These are phyloP conservation scores for Phialemonium atrogriseum DNA, from an alignment of 2,329 filamentous ascomycete genomes.

Conservation along the genomic window DNA sequence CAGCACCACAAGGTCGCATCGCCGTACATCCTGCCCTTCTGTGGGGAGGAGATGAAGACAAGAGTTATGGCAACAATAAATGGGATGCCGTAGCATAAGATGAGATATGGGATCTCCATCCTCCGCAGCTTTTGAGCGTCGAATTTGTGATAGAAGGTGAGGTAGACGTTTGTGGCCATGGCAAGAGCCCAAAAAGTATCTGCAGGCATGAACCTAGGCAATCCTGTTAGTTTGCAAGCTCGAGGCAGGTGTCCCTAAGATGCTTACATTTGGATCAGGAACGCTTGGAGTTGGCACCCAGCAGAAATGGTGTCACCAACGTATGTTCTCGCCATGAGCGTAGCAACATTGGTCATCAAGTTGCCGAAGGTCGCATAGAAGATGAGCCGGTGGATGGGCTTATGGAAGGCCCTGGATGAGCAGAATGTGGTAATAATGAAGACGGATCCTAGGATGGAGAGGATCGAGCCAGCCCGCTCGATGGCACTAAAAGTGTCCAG, in stretches of 20 bases:
- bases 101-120: constrained; percentile 64
- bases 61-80: constrained; percentile 60
- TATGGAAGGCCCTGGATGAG: constrained; percentile 62
- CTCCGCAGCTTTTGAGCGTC: constrained; percentile 53
- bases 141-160: constrained; percentile 72
- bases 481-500: constrained; percentile 49
- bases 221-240: constrained; percentile 6
- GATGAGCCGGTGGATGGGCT: constrained; percentile 78
- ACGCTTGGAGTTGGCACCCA: constrained; percentile 65
- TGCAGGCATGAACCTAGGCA: constrained; percentile 65
- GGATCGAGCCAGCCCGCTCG: constrained; percentile 59
- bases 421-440: constrained; percentile 68
- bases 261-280: constrained; percentile 73
- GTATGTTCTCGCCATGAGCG: constrained; percentile 60
- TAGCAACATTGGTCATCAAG: constrained; percentile 67
- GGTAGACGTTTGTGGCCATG: constrained; percentile 78
- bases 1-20: constrained; percentile 77
- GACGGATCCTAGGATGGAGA: constrained; percentile 62
- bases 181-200: constrained; percentile 70
- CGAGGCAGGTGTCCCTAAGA: neutral
- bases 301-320: constrained; percentile 37
- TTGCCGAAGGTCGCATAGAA: constrained; percentile 83
- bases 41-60: constrained; percentile 50
- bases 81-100: constrained; percentile 65
- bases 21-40: constrained; percentile 57